phyloP scores from a whole-genome alignment of 805 yeast genomes.

The Lachancea dasiensis region DNA sequence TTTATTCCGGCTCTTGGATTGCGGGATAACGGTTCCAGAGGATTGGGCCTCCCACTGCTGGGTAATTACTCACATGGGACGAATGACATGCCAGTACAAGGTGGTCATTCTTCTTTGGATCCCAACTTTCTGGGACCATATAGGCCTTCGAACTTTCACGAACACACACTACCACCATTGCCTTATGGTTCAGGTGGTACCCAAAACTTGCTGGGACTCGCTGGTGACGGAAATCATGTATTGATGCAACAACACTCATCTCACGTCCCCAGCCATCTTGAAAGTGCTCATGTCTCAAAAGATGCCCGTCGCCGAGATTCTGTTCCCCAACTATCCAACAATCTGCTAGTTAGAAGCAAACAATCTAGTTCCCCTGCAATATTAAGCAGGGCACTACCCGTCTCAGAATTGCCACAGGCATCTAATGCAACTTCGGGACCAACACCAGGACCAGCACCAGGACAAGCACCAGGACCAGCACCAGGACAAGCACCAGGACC shows the following conservation, averaged over 20 bases:
- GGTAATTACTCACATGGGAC: too few relatives aligned
- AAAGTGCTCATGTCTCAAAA: too few relatives aligned
- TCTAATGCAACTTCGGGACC: not conserved
- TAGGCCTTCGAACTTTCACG: slow-evolving; percentile 1
- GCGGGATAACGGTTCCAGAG: too few relatives aligned
- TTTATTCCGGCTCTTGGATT: too few relatives aligned
- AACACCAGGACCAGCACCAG: not conserved
- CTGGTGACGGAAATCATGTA: not conserved
- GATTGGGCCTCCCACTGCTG: too few relatives aligned
- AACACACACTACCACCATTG: slow-evolving; percentile 1
- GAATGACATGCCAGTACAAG: too few relatives aligned
- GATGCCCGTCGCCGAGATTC: not conserved
- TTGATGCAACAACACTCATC: too few relatives aligned
- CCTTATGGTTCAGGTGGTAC: not conserved
- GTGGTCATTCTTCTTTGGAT: too few relatives aligned
- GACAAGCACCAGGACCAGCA: not conserved
- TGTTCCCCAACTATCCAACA: too few relatives aligned
- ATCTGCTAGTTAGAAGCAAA: too few relatives aligned
- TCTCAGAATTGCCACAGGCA: not conserved
- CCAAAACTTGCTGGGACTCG: slow-evolving; percentile 5
- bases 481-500: too few relatives aligned
- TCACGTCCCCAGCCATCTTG: too few relatives aligned
- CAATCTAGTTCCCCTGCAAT: not conserved
- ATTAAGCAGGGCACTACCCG: not conserved
- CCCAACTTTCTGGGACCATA: not conserved